phyloP scores from a whole-genome alignment of 2,329 filamentous ascomycete genomes.

The Fusarium camptoceras region DNA sequence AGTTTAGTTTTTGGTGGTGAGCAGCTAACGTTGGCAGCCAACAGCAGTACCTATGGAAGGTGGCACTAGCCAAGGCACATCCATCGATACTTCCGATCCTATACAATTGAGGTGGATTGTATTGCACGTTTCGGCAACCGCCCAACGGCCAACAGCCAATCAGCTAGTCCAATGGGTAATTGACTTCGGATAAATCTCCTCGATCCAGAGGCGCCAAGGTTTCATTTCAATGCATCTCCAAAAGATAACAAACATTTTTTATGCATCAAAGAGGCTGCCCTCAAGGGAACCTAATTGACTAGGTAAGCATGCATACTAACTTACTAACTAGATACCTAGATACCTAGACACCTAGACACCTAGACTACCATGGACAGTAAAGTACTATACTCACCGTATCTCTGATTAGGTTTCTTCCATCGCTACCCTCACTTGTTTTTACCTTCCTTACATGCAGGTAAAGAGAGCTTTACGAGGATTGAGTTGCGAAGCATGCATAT shows the following conservation, averaged over 20 bases:
- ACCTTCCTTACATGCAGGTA: background rate
- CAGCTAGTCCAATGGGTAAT: conserved; percentile 2
- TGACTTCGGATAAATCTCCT: conserved; percentile 35
- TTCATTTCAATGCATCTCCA: conserved; percentile 30
- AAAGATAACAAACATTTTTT: conserved; percentile 22
- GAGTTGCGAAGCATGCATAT: conserved; percentile 12
- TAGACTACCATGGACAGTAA: background rate
- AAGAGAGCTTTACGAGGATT: conserved; percentile 14
- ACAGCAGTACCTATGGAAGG: conserved; percentile 6
- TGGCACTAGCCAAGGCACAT: conserved; percentile 32
- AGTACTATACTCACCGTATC: background rate
- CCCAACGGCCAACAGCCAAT: conserved; percentile 26
- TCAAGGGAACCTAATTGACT: conserved; percentile 1
- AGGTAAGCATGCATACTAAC: background rate
- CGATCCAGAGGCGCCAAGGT: conserved; percentile 36
- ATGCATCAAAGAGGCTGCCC: conserved; percentile 23
- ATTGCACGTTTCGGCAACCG: conserved; percentile 38
- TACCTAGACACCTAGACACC: background rate
- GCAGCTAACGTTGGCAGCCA: background rate
- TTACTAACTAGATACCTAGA: background rate
- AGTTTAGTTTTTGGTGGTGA: conserved; percentile 1
- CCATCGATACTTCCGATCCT: conserved; percentile 38
- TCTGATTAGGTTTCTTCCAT: conserved; percentile 21
- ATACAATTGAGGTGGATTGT: conserved; percentile 35
- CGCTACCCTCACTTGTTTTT: background rate